A percentile compares a stretch with the other conserved stretches of the same genome.
Evolutionary conservation across 495 filamentous ascomycete genomes (phyloP).

Genomic region (Rhypophila decipiens): DNA sequence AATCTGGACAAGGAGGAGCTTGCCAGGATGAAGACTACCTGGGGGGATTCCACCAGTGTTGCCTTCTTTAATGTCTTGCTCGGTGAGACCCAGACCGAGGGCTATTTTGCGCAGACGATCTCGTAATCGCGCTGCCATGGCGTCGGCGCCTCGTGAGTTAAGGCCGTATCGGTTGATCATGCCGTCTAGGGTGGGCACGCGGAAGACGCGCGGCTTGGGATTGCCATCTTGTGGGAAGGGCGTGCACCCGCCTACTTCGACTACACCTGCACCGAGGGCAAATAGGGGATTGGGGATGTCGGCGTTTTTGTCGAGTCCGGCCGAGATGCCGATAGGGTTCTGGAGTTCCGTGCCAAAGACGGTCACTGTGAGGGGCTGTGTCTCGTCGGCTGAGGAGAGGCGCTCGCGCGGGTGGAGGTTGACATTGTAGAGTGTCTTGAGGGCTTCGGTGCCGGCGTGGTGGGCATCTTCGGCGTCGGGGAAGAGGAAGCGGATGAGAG

Average conservation of each 20-base stretch:
- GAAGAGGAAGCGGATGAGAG: conserved; percentile 60
- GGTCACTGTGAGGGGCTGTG: conserved; percentile 33
- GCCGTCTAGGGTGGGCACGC: conserved; percentile 70
- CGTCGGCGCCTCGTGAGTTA: conserved; percentile 83
- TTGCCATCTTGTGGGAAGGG: conserved; percentile 82
- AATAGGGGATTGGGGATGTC: conserved; percentile 79
- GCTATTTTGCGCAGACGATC: conserved; percentile 74
- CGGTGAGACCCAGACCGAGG: conserved; percentile 59
- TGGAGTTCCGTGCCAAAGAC: conserved; percentile 73
- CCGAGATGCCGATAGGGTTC: conserved; percentile 88
- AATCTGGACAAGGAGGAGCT: conserved; percentile 83
- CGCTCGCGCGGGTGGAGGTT: conserved; percentile 73
- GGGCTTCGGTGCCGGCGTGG: conserved; percentile 58
- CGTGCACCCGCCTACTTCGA: conserved; percentile 89
- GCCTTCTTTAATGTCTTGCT: conserved; percentile 66
- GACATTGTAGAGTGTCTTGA: conserved; percentile 63
- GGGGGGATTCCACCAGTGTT: conserved; percentile 54
- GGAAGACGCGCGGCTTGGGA: conserved; percentile 78
- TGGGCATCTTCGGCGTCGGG: conserved; percentile 91
- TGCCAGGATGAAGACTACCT: conserved; percentile 66
- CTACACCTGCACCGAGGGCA: conserved; percentile 69
- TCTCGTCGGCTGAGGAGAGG: conserved; percentile 7
- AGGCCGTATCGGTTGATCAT: conserved; percentile 95
- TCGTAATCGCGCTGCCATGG: conserved; percentile 72
- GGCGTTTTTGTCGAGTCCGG: conserved; percentile 89